phyloP scores from a whole-genome alignment of 1,284 basidiomycete species.

The Hymenochaete sp. region DNA sequence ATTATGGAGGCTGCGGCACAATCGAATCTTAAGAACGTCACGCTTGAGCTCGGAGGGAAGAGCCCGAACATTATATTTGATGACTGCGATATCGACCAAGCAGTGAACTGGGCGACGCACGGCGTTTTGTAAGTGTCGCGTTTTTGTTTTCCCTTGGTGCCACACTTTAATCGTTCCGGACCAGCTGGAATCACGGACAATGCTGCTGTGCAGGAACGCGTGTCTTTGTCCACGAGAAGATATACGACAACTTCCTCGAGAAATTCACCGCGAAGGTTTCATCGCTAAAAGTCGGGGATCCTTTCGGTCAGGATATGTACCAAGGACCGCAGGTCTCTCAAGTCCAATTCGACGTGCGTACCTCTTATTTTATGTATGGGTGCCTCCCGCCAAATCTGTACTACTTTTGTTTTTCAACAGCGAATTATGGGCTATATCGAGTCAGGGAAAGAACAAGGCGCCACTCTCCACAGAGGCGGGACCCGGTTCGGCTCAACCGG shows the following conservation, averaged over 20 bases:
- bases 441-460: conserved; percentile 76
- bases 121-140: conserved; percentile 59
- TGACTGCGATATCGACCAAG: conserved; percentile 69
- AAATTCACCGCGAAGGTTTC: conserved; percentile 52
- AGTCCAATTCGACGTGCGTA: conserved; percentile 52
- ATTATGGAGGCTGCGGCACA: conserved; percentile 79
- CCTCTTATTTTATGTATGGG: no score
- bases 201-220: conserved; percentile 83
- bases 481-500: conserved; percentile 65
- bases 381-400: no score
- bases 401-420: no score
- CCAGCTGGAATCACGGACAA: conserved; percentile 74
- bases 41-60: conserved; percentile 92
- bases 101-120: conserved; percentile 74
- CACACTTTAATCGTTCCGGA: not conserved
- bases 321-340: conserved; percentile 88
- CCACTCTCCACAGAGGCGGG: conserved; percentile 75
- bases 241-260: conserved; percentile 74
- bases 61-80: conserved; percentile 73
- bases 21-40: conserved; percentile 83
- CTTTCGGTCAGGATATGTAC: conserved; percentile 61
- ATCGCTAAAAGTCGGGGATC: conserved; percentile 66
- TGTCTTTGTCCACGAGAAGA: conserved; percentile 75
- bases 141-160: not conserved
- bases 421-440: conserved; percentile 87